These are phyloP conservation scores for Symbiodinium natans DNA, from an alignment of 73 alveolate genomes.

Conservation along the genomic window DNA sequence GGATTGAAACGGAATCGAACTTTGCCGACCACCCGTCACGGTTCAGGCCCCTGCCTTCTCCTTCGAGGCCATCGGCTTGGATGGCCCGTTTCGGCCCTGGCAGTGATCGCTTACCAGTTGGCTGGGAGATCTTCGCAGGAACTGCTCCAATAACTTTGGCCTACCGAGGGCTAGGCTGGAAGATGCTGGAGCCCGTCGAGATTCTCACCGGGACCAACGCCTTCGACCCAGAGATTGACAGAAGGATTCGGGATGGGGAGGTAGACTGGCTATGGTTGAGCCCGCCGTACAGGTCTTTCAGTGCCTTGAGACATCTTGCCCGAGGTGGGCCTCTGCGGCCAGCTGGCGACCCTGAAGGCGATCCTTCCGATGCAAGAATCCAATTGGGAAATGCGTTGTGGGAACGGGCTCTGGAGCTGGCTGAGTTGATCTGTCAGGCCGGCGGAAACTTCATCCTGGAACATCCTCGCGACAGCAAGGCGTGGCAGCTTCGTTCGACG, in stretches of 20 bases:
- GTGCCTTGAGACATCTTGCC: background rate
- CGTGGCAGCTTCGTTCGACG: background rate
- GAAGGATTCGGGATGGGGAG: background rate
- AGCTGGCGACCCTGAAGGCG: background rate
- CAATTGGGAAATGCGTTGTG: background rate
- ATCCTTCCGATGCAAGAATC: background rate
- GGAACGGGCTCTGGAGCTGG: background rate
- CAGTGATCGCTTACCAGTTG: background rate
- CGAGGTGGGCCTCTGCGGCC: background rate
- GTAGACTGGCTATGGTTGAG: background rate
- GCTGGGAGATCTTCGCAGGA: slow-evolving; percentile 13
- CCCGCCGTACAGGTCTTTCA: background rate
- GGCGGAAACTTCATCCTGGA: background rate
- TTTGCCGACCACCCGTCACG: slow-evolving; percentile 13
- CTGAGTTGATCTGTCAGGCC: background rate
- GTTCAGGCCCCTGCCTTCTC: background rate
- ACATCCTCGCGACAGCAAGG: background rate
- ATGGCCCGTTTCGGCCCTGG: background rate
- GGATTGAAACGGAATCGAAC: slow-evolving; percentile 18
- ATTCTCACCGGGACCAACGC: background rate
- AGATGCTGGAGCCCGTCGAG: slow-evolving; percentile 6
- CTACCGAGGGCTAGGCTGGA: background rate
- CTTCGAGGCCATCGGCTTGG: background rate
- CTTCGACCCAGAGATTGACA: background rate
- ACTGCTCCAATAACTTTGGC: background rate